These are phyloP conservation scores for Triticum dicoccoides DNA, from an alignment of 176 grass and related monocot genomes.

Conservation along the genomic window DNA sequence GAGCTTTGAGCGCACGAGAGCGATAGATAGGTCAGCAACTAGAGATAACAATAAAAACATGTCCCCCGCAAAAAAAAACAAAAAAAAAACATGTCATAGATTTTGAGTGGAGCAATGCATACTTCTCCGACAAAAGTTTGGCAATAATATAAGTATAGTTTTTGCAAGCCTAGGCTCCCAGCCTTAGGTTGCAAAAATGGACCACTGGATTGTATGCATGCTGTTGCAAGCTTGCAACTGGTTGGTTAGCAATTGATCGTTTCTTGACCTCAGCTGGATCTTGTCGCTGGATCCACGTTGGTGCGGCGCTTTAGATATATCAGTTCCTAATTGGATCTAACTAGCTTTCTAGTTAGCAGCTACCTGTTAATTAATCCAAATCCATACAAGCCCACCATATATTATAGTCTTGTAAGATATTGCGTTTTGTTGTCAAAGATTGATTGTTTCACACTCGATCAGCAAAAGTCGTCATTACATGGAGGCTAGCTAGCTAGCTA, in stretches of 20 bases:
- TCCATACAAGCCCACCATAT: constrained; percentile 2
- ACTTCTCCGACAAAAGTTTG: neutral
- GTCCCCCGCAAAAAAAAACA: neutral
- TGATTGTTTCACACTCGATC: constrained; percentile 27
- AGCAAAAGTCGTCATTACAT: constrained; percentile 29
- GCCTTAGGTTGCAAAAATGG: neutral
- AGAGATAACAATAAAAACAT: neutral
- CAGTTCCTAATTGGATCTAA: constrained; percentile 21
- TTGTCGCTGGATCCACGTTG: constrained; percentile 10
- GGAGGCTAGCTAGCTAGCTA: neutral
- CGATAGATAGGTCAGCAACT: neutral
- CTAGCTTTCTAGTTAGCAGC: constrained; percentile 6
- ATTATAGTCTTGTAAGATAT: constrained; percentile 39
- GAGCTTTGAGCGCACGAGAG: neutral
- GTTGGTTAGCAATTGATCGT: constrained; percentile 2
- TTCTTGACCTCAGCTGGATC: constrained; percentile 15
- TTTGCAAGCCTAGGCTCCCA: neutral
- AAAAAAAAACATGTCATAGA: neutral
- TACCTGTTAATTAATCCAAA: constrained; percentile 23
- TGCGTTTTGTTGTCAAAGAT: constrained; percentile 39
- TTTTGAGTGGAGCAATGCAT: neutral
- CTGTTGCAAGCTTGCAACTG: constrained; percentile 24
- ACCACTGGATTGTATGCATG: constrained; percentile 13
- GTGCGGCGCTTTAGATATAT: constrained; percentile 28
- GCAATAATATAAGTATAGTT: neutral